A percentile compares a stretch with the other conserved stretches of the same genome.
Evolutionary conservation across 768 basidiomycete species (phyloP).

Genomic region (Kondoa subrosea): DNA sequence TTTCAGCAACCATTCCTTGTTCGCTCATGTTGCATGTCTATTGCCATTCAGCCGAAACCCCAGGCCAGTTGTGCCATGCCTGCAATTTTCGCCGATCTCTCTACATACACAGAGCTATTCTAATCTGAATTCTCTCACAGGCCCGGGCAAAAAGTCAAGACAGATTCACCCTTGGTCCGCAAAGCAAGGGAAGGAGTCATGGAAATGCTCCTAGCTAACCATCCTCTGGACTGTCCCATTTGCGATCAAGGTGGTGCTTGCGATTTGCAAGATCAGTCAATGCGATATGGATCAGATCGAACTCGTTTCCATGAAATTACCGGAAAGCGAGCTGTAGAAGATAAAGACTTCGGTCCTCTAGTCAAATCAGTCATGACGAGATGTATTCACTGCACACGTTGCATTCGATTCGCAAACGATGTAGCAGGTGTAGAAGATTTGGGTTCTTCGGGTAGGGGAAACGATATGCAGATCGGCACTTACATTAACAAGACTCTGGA

Average conservation of each 20-base stretch:
- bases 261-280: slow-evolving; percentile 40
- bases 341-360: slow-evolving; percentile 93
- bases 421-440: slow-evolving; percentile 96
- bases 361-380: slow-evolving; percentile 98
- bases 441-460: slow-evolving; percentile 90
- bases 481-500: slow-evolving; percentile 96
- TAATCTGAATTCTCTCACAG: background rate
- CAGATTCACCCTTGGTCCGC: slow-evolving; percentile 32
- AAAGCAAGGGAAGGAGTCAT: slow-evolving; percentile 60
- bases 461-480: slow-evolving; percentile 95
- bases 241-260: slow-evolving; percentile 98
- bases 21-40: no score
- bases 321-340: slow-evolving; percentile 92
- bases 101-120: background rate
- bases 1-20: no score
- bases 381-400: slow-evolving; percentile 98
- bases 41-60: no score
- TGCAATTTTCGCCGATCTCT: slow-evolving; percentile 63
- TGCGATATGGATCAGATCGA: slow-evolving; percentile 96
- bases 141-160: slow-evolving; percentile 31
- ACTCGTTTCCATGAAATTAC: slow-evolving; percentile 95
- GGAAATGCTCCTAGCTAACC: slow-evolving; percentile 95
- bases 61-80: slow-evolving; percentile 53
- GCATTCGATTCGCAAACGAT: slow-evolving; percentile 96
- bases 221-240: slow-evolving; percentile 94